Conservation (phyloP, 768 basidiomycete species). For the Hydnomerulius pinastri region DNA sequence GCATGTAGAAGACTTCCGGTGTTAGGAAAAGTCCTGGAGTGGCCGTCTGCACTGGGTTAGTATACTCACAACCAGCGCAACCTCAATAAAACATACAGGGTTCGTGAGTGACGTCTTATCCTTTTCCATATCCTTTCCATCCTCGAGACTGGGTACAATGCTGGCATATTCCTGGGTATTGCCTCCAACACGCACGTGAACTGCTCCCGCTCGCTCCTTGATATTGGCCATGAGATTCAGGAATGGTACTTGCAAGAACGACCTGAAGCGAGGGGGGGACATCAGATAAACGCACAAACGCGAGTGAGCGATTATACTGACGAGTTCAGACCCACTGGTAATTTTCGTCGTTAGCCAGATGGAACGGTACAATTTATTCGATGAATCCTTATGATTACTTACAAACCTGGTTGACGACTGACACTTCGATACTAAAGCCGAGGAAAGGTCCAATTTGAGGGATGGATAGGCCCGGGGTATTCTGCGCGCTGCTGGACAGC, state of each 20-base stretch:
- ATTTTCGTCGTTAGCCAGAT: constrained; percentile 22
- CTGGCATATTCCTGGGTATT: constrained; percentile 74
- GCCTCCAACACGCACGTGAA: constrained; percentile 73
- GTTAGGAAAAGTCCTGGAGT: constrained; percentile 51
- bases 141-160: constrained; percentile 51
- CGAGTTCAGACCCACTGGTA: not conserved
- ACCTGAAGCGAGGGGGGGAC: no score
- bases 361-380: no score
- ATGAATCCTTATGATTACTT: constrained; percentile 29
- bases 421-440: constrained; percentile 78
- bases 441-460: constrained; percentile 59
- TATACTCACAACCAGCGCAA: no score
- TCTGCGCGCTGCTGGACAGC: constrained; percentile 33
- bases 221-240: constrained; percentile 78
- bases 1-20: constrained; percentile 48
- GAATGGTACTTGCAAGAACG: constrained; percentile 60
- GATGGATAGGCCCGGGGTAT: constrained; percentile 42
- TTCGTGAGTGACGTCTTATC: constrained; percentile 34
- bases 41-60: constrained; percentile 41
- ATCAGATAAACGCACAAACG: no score
- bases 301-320: not conserved
- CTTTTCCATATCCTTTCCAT: constrained; percentile 54
- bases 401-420: constrained; percentile 67
- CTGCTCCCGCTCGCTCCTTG: constrained; percentile 57
- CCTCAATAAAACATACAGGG: no score